Evolutionary conservation across 495 filamentous ascomycete genomes (phyloP), one percentile per base, ranked within the genome.

Genomic region (Lasiosphaeria miniovina): DNA sequence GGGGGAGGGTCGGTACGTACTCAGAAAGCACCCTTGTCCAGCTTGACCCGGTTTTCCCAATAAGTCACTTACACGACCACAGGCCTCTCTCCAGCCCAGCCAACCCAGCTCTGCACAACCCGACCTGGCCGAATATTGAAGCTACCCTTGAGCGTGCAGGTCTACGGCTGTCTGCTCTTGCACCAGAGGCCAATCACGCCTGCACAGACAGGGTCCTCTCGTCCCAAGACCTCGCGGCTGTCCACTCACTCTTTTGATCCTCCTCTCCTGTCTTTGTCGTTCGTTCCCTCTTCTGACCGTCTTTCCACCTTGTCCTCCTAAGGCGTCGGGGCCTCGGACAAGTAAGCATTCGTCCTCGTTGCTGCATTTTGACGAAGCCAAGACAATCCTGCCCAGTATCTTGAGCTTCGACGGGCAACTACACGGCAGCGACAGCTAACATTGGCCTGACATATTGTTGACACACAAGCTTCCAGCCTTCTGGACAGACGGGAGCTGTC

Each of bases 191-290:
- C 43, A 46, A 46, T 7, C 11, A n/a, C 43, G 5, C 43, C 15
- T 7, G 43, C 11, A 11, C 5, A n/a, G 43, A 7, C 43, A 41
- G 43, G 43, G 43, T 11, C 32, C 35, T 36, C 11, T 32, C 56
- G 35, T 49, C 49, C 48, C 34, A 36, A 51, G 48, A 24, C 3
- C 49, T 58, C 46, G 14, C 48, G 17, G 46, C 24, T 36, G 31
- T 45, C 56, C 45, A 36, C n/a, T 34, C 54, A 38, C 43, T 57
- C 56, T 49, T 58, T 58, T 52, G 45, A 58, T 51, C 56, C 41
- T 58, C 46, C 55, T 32, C 55, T 35, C 56, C 51, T 53, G 24
- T 35, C 51, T 1, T 52, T 8, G 51, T 53, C 51, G 17, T 36
- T 34, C 35, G 51, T 11, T 53, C 8, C 35, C 51, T 15, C 34